A percentile compares a stretch with the other conserved stretches of the same genome.
These are phyloP conservation scores for Mycena sanguinolenta DNA, from an alignment of 768 basidiomycete species.

Conservation along the genomic window DNA sequence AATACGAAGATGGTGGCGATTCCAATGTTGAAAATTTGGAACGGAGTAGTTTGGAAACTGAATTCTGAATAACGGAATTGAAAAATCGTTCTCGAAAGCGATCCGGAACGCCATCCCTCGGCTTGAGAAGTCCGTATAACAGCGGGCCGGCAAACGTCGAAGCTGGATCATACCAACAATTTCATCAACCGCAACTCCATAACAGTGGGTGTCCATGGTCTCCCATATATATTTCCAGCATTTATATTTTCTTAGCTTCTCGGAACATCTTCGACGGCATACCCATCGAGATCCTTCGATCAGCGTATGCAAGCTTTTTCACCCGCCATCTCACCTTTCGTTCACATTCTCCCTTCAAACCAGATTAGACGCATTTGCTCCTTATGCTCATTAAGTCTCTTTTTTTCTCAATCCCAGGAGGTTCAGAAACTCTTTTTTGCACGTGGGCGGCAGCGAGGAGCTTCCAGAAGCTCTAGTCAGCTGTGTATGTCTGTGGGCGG, in stretches of 20 bases:
- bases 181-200: neutral
- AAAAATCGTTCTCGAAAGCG: slow-evolving; percentile 33
- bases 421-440: slow-evolving; percentile 17
- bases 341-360: neutral
- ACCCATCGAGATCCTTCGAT: neutral
- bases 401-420: slow-evolving; percentile 30
- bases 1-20: slow-evolving; percentile 54
- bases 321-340: neutral
- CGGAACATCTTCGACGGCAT: neutral
- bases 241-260: neutral
- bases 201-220: no score
- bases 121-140: slow-evolving; percentile 43
- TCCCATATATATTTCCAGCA: neutral
- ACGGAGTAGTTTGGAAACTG: slow-evolving; percentile 50
- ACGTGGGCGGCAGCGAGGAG: slow-evolving; percentile 1
- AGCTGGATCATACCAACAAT: neutral
- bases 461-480: slow-evolving; percentile 40
- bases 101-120: slow-evolving; percentile 33
- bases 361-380: slow-evolving; percentile 18
- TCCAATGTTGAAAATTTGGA: slow-evolving; percentile 55
- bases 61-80: slow-evolving; percentile 50
- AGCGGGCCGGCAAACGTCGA: neutral
- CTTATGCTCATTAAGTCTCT: slow-evolving; percentile 9
- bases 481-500: slow-evolving; percentile 49
- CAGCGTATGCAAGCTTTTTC: slow-evolving; percentile 10